Base-by-base conservation (phyloP, 495 filamentous ascomycete species). In the Neohortaea acidophila region DNA sequence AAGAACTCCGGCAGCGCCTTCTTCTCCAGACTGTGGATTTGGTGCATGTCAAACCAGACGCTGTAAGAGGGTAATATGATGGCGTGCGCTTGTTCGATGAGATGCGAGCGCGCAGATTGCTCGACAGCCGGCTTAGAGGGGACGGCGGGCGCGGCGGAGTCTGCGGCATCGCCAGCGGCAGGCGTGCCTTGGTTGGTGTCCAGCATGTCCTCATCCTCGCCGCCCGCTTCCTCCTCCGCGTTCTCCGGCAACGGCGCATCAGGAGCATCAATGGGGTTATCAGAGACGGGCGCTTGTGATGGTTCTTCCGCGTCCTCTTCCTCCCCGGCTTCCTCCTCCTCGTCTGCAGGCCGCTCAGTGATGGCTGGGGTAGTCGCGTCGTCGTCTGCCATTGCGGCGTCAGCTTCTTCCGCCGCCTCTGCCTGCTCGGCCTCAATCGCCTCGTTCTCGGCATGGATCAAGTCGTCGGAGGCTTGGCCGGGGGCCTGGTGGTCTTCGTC, bases 41-140 rank as follows among this genome's bases (percentile, higher is more conserved):
- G 67, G 57, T 87, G 81, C 87, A 94, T 94, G 59, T 97, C 91
- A 55, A 97, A 97, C 89, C 89, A 97, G 19, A 78, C 80, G 45
- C 84, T 87, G 54, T 96, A 97, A 53, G 84, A 93, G 12, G 89
- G 89, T 3, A 97, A 73, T 41, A 97, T 84, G 48, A 96, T 94
- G 29, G 83, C 70, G 55, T 94, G 84, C 38, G 83, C 89, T 59
- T 96, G 89, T 14, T 79, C 75, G 37, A 91, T 78, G 19, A 97
- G 75, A 53, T 94, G 89, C 47, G 83, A 75, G 27, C 87, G 79
- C 30, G 89, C 89, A 4, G 82, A 75, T 26, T 77, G 69, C 61
- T 93, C 87, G 39, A 86, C 61, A 4, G 73, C 74, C n/a, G 82
- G 70, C 61, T 91, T 94, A 10, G 44, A 15, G 3, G 34, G 39